Evolutionary conservation across 208 protist genomes (phyloP).

Genomic region (Porcisia deanei): DNA sequence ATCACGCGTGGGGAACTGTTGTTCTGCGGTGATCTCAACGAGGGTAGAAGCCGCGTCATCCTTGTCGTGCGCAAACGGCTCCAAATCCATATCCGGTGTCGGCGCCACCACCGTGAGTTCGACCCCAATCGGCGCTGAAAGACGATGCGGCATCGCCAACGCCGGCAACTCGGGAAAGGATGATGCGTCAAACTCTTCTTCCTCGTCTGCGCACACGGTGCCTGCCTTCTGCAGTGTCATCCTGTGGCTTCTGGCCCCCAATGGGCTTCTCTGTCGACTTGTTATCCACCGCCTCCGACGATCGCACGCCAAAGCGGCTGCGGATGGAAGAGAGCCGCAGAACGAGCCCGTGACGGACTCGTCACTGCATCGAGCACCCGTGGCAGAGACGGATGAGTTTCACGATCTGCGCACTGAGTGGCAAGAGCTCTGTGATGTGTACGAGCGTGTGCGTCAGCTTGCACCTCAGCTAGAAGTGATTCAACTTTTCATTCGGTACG

Average conservation of each 20-base stretch:
- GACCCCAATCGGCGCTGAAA: background rate
- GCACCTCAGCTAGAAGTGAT: slow-evolving; percentile 22
- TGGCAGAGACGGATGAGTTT: background rate
- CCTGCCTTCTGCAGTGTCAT: slow-evolving; percentile 22
- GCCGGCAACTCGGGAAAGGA: background rate
- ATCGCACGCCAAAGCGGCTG: background rate
- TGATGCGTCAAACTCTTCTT: background rate
- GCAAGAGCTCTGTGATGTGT: slow-evolving; percentile 1
- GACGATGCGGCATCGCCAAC: background rate
- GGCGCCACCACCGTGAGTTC: background rate
- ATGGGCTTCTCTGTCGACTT: slow-evolving; percentile 23
- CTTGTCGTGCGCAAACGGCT: background rate
- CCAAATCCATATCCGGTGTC: background rate
- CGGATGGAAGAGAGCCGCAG: background rate
- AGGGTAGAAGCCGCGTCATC: background rate
- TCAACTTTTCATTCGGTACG: slow-evolving; percentile 20
- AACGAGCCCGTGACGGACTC: background rate
- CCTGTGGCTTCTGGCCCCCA: slow-evolving; percentile 33
- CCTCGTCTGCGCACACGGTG: slow-evolving; percentile 12
- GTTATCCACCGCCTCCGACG: slow-evolving; percentile 1
- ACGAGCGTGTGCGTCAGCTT: slow-evolving; percentile 9
- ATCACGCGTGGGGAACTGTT: background rate
- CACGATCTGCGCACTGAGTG: background rate
- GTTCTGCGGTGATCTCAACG: background rate
- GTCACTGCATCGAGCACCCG: background rate